A percentile compares a stretch with the other conserved stretches of the same genome.
phyloP scores from a whole-genome alignment of 441 rosid genomes.

The Populus hybrid region DNA sequence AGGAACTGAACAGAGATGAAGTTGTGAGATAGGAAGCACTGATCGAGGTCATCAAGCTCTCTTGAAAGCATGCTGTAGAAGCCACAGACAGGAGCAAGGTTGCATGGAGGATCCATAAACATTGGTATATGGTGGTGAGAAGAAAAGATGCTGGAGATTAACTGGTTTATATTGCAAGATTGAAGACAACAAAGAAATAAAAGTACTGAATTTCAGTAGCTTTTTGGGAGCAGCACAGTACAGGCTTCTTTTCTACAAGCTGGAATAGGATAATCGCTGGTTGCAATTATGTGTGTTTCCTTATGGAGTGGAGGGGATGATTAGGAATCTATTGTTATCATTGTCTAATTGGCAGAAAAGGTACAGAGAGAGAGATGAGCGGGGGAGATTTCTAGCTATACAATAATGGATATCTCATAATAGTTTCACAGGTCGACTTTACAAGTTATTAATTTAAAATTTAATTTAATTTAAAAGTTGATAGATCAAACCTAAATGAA shows the following conservation, averaged over 20 bases:
- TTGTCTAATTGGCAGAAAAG: slow-evolving; percentile 9
- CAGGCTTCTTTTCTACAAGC: slow-evolving; percentile 26
- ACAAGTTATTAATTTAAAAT: too few relatives aligned
- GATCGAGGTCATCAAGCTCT: slow-evolving; percentile 38
- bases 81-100: slow-evolving; percentile 31
- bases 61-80: slow-evolving; percentile 34
- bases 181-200: background rate
- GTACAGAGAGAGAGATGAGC: background rate
- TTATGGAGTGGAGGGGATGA: slow-evolving; percentile 51
- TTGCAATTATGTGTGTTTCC: slow-evolving; percentile 56
- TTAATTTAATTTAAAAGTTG: too few relatives aligned
- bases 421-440: too few relatives aligned
- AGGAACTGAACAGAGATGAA: slow-evolving; percentile 42
- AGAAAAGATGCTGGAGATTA: slow-evolving; percentile 36
- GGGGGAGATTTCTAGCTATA: background rate
- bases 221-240: slow-evolving; percentile 18
- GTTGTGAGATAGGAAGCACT: slow-evolving; percentile 22
- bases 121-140: slow-evolving; percentile 6
- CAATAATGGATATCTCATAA: too few relatives aligned
- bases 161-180: slow-evolving; percentile 29
- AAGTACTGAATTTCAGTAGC: slow-evolving; percentile 9
- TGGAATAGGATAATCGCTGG: slow-evolving; percentile 33
- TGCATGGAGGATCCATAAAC: slow-evolving; percentile 36
- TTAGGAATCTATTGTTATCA: slow-evolving; percentile 43
- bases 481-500: too few relatives aligned